Evolutionary conservation across 306 rosid species (phyloP).

Genomic region (Vigna reflexopilosa): DNA sequence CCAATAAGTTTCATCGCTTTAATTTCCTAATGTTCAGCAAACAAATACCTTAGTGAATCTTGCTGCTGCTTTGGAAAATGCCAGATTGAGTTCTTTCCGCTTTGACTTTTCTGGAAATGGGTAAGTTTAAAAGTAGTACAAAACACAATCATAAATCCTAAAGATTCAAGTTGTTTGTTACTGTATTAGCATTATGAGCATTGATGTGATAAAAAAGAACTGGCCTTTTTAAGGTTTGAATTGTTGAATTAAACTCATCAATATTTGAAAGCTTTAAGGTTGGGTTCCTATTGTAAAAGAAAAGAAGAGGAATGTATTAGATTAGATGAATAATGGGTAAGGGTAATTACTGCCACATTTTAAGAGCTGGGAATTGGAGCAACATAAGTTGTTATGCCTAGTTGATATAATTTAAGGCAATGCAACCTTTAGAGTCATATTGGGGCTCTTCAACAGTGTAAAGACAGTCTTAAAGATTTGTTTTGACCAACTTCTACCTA

Average conservation of each 20-base stretch:
- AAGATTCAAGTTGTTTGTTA: conserved; percentile 1
- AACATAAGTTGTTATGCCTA: conserved; percentile 1
- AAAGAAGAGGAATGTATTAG: background rate
- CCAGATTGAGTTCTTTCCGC: conserved; percentile 72
- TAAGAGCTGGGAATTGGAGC: background rate
- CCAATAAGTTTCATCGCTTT: conserved; percentile 29
- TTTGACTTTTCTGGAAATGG: conserved; percentile 90
- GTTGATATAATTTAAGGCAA: background rate
- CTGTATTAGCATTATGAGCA: background rate
- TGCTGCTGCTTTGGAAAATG: conserved; percentile 70
- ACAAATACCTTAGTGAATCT: conserved; percentile 51
- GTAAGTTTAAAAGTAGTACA: conserved; percentile 45
- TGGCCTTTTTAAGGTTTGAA: conserved; percentile 2
- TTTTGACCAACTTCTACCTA: too few species aligned
- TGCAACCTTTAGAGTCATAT: background rate
- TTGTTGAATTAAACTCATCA: background rate
- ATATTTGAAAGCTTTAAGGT: background rate
- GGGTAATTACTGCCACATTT: background rate
- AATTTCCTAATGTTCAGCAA: conserved; percentile 58
- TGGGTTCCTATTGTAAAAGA: background rate
- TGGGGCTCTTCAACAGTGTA: background rate
- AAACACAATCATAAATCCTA: background rate
- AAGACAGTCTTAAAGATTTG: too few species aligned
- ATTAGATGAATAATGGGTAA: background rate
- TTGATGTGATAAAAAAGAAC: background rate